Conservation (phyloP, 2,329 filamentous ascomycete genomes). For the Metarhizium anisopliae region DNA sequence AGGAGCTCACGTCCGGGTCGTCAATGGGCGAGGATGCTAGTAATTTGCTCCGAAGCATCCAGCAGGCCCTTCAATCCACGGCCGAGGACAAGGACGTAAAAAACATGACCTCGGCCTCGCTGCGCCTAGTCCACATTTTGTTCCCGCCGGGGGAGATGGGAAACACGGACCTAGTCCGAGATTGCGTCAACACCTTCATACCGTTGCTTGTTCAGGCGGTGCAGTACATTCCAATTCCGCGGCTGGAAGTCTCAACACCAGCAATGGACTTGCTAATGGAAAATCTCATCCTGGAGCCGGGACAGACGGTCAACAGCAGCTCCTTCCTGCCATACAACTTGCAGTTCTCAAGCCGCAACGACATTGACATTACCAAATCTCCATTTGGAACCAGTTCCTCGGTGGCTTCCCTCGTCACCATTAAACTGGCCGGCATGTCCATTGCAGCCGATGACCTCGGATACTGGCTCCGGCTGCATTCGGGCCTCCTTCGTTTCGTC, state of each 20-base stretch:
- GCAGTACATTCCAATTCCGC: slow-evolving; percentile 83
- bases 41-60: slow-evolving; percentile 58
- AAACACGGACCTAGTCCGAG: slow-evolving; percentile 64
- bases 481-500: slow-evolving; percentile 62
- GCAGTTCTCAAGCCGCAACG: slow-evolving; percentile 74
- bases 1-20: slow-evolving; percentile 58
- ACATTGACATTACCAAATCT: slow-evolving; percentile 76
- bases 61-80: slow-evolving; percentile 59
- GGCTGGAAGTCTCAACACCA: slow-evolving; percentile 78
- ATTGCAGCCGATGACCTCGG: slow-evolving; percentile 79
- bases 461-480: slow-evolving; percentile 78
- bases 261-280: slow-evolving; percentile 80
- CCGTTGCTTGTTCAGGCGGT: slow-evolving; percentile 68
- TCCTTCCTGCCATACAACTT: slow-evolving; percentile 85
- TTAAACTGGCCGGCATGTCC: slow-evolving; percentile 76
- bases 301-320: slow-evolving; percentile 70
- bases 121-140: slow-evolving; percentile 60
- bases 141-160: slow-evolving; percentile 55
- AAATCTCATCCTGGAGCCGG: slow-evolving; percentile 84
- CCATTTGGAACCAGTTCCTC: slow-evolving; percentile 51
- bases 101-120: slow-evolving; percentile 56
- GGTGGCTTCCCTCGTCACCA: slow-evolving; percentile 62
- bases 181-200: slow-evolving; percentile 71
- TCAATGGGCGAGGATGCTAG: slow-evolving; percentile 66
- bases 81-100: slow-evolving; percentile 63